phyloP scores from a whole-genome alignment of 1,139 yeast genomes.

The Geotrichum klebahnii region DNA sequence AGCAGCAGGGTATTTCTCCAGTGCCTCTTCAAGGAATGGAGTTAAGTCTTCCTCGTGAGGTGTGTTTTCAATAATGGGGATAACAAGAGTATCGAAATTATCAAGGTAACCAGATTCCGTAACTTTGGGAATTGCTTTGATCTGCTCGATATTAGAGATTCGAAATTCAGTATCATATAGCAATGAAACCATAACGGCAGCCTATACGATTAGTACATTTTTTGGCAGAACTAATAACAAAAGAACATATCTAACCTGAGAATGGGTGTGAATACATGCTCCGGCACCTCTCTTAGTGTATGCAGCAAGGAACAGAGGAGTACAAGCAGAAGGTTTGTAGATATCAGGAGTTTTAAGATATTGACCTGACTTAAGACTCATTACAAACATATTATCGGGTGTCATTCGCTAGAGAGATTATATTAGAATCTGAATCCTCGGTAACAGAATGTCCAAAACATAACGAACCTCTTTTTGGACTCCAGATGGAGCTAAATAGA shows the following conservation, averaged over 20 bases:
- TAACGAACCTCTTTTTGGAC: constrained; percentile 70
- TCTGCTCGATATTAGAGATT: constrained; percentile 82
- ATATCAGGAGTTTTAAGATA: constrained; percentile 59
- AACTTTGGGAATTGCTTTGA: constrained; percentile 78
- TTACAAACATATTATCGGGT: constrained; percentile 79
- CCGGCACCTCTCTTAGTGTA: constrained; percentile 73
- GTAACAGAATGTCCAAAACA: neutral
- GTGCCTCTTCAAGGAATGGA: constrained; percentile 57
- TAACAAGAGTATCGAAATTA: constrained; percentile 67
- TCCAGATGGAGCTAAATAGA: constrained; percentile 89
- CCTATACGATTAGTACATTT: constrained; percentile 22
- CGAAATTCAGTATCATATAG: constrained; percentile 66
- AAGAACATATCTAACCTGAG: constrained; percentile 43
- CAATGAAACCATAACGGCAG: constrained; percentile 76
- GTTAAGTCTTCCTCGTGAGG: constrained; percentile 84
- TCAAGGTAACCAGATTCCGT: constrained; percentile 65
- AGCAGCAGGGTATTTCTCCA: constrained; percentile 64
- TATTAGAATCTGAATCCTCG: too few species aligned
- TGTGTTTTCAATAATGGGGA: constrained; percentile 88
- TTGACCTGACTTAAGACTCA: constrained; percentile 52
- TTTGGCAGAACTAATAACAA: neutral
- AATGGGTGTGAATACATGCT: constrained; percentile 93
- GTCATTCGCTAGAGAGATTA: constrained; percentile 52
- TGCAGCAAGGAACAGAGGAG: constrained; percentile 79
- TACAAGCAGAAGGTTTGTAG: constrained; percentile 87